phyloP scores from a whole-genome alignment of 352 stramenopile genomes.

The Phytopythium delawarense region DNA sequence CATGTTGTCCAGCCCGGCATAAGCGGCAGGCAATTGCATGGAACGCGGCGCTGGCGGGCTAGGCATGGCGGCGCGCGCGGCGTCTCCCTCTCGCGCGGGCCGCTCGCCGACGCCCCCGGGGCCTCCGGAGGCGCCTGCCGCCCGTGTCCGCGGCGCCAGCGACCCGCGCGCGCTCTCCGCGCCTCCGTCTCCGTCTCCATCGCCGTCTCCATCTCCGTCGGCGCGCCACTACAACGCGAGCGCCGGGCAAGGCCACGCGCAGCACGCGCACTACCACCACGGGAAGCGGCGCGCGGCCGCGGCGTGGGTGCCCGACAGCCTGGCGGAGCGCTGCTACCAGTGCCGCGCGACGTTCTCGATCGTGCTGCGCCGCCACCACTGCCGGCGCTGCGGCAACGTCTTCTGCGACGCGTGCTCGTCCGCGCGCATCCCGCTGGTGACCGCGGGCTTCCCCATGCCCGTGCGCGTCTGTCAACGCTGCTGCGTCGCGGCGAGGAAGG shows the following conservation, averaged over 20 bases:
- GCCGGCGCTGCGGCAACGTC: constrained; percentile 82
- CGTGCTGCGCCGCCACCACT: constrained; percentile 83
- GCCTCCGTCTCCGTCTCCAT: no score
- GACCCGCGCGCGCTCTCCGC: not conserved
- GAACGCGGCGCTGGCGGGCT: not conserved
- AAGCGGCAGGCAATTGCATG: not conserved
- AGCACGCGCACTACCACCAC: constrained; percentile 22
- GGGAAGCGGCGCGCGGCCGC: constrained; percentile 36
- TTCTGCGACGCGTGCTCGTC: constrained; percentile 89
- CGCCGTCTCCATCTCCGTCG: not conserved
- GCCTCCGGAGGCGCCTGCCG: not conserved
- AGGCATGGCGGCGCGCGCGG: not conserved
- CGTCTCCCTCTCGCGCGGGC: not conserved
- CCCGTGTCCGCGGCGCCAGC: not conserved
- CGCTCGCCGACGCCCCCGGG: not conserved
- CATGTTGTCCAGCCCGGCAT: not conserved
- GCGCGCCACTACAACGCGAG: not conserved
- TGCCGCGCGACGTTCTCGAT: constrained; percentile 65
- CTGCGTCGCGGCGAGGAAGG: constrained; percentile 60
- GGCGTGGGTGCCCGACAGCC: constrained; percentile 78
- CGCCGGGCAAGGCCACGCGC: constrained; percentile 11
- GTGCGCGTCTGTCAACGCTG: constrained; percentile 83
- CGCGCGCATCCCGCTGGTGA: constrained; percentile 67
- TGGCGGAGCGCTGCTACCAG: constrained; percentile 74
- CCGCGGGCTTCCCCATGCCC: constrained; percentile 59